A percentile compares a stretch with the other conserved stretches of the same genome.
Evolutionary conservation across 257 asterid genomes (phyloP).

Genomic region (Cinchona pubescens): DNA sequence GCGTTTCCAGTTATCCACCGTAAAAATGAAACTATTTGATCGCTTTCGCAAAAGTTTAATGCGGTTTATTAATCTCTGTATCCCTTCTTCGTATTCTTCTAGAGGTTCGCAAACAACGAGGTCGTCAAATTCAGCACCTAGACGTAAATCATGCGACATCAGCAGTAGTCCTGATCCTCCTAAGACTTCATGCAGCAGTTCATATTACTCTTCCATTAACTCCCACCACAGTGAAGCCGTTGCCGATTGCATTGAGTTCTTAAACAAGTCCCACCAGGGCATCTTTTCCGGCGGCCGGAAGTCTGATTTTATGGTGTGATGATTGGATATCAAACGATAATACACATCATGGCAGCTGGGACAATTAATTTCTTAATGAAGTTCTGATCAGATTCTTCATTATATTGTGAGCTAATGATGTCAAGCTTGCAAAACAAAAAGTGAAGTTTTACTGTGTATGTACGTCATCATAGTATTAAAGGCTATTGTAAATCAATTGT

Average conservation of each 20-base stretch:
- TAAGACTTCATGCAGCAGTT: slow-evolving; percentile 68
- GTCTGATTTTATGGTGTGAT: slow-evolving; percentile 12
- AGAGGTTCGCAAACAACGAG: slow-evolving; percentile 10
- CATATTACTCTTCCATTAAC: slow-evolving; percentile 46
- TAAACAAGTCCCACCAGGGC: slow-evolving; percentile 45
- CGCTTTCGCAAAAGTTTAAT: slow-evolving; percentile 56
- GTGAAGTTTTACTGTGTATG: neutral
- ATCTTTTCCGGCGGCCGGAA: neutral
- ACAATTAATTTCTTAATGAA: neutral
- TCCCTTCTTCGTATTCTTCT: slow-evolving; percentile 5
- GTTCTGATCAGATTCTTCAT: no score
- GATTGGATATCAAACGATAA: no score
- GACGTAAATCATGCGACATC: slow-evolving; percentile 52
- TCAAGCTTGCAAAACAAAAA: neutral
- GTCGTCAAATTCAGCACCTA: slow-evolving; percentile 28
- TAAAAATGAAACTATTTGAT: slow-evolving; percentile 65
- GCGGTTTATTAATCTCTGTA: slow-evolving; percentile 50
- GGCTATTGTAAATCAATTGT: neutral
- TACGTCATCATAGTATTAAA: neutral
- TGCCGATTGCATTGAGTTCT: slow-evolving; percentile 77
- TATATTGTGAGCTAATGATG: neutral
- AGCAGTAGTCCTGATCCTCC: slow-evolving; percentile 67
- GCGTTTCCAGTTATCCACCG: slow-evolving; percentile 17
- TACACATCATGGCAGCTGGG: neutral
- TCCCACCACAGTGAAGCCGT: slow-evolving; percentile 71